Evolutionary conservation across 495 filamentous ascomycete genomes (phyloP).

Genomic region (Amphirosellinia nigrospora): DNA sequence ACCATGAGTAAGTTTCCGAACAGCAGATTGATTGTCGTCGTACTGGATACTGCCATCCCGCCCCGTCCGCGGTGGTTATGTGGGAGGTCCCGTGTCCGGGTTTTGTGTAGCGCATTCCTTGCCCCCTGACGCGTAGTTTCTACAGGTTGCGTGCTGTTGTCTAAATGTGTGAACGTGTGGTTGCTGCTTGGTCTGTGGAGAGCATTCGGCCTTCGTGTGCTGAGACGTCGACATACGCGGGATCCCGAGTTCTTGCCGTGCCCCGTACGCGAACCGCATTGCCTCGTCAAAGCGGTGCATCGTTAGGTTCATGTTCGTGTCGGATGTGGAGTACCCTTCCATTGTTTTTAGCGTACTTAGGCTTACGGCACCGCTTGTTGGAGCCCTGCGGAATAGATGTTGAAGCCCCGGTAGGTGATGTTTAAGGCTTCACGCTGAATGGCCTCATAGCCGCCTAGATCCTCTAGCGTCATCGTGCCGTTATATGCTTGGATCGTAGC

Average conservation of each 20-base stretch:
- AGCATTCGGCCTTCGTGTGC: conserved; percentile 66
- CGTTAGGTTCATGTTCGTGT: conserved; percentile 51
- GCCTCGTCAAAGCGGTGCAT: conserved; percentile 85
- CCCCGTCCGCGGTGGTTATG: conserved; percentile 69
- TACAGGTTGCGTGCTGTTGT: conserved; percentile 68
- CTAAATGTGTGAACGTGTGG: conserved; percentile 70
- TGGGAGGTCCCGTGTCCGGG: conserved; percentile 75
- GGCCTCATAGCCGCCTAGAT: conserved; percentile 73
- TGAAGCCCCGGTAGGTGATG: conserved; percentile 75
- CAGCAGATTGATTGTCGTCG: conserved; percentile 83
- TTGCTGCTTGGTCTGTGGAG: conserved; percentile 57
- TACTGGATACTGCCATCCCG: conserved; percentile 76
- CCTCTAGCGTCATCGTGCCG: conserved; percentile 83
- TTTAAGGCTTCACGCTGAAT: conserved; percentile 63
- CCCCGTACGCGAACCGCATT: conserved; percentile 85
- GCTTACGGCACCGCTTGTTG: conserved; percentile 74
- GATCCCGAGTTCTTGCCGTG: conserved; percentile 77
- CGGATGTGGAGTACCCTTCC: conserved; percentile 66
- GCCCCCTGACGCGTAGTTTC: conserved; percentile 69
- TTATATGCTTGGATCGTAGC: conserved; percentile 64
- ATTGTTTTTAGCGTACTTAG: conserved; percentile 78
- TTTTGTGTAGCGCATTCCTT: conserved; percentile 34
- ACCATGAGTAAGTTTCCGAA: conserved; percentile 82
- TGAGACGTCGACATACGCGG: conserved; percentile 67
- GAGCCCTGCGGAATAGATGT: conserved; percentile 69